A percentile compares a stretch with the other conserved stretches of the same genome.
Evolutionary conservation across 805 yeast genomes (phyloP).

Genomic region (Yarrowia osloensis): DNA sequence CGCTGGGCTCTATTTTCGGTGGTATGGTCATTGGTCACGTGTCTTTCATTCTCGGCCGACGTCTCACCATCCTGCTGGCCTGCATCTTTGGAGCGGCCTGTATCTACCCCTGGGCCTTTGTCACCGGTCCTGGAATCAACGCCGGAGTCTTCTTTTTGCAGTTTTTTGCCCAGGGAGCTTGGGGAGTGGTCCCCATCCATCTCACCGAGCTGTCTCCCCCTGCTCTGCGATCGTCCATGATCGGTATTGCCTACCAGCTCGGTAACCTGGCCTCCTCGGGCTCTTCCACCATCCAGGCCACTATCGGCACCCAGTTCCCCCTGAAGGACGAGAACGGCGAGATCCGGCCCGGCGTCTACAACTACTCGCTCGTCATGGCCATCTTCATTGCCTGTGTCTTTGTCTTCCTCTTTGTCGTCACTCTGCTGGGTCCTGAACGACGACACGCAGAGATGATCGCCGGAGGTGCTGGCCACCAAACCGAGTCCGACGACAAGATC

Average conservation of each 20-base stretch:
- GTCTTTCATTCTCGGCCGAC: constrained; percentile 60
- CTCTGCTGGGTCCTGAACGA: constrained; percentile 60
- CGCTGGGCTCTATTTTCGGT: constrained; percentile 67
- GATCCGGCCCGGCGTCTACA: constrained; percentile 43
- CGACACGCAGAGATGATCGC: constrained; percentile 34
- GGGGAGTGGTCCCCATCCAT: constrained; percentile 72
- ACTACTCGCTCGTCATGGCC: constrained; percentile 71
- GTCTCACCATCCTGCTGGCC: constrained; percentile 56
- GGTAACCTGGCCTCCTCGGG: constrained; percentile 76
- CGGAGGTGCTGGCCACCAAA: constrained; percentile 10
- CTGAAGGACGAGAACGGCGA: constrained; percentile 44
- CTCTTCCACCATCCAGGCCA: constrained; percentile 67
- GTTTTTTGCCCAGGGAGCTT: constrained; percentile 62
- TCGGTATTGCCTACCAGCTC: constrained; percentile 66
- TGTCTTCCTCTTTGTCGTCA: constrained; percentile 51
- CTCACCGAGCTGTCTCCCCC: constrained; percentile 67
- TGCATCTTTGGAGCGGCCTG: constrained; percentile 59
- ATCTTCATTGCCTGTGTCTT: constrained; percentile 68
- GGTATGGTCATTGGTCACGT: constrained; percentile 61
- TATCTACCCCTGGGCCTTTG: constrained; percentile 63
- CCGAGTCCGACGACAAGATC: constrained; percentile 29
- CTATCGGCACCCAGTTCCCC: constrained; percentile 61
- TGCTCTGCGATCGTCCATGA: constrained; percentile 59
- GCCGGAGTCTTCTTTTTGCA: constrained; percentile 67
- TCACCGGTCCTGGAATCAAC: constrained; percentile 50